Evolutionary conservation across 2,329 filamentous ascomycete species (phyloP), one percentile per base, ranked within the genome.

Genomic region (Uncinocarpus reesii): DNA sequence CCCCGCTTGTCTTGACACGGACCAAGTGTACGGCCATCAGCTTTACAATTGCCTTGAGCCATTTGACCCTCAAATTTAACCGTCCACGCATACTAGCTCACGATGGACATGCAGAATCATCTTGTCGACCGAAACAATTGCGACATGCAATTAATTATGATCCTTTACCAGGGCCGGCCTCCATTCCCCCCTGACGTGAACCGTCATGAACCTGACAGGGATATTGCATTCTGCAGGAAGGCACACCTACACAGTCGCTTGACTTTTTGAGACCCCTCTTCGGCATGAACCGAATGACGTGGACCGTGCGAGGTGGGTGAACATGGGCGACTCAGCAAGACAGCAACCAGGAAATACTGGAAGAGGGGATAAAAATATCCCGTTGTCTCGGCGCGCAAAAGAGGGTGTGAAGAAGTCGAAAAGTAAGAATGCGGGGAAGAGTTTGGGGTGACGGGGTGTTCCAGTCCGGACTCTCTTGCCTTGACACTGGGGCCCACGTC

Each of bases 271-370:
- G 13, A 34, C 4, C 32, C 34, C 20, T 31, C 23, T 29, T 46
- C 43, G 43, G 43, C 24, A 46, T 38, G 43, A 37, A 37, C 43
- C 34, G 43, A 46, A 24, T 34, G 34, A 21, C 43, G 16, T 46
- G 34, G 43, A 34, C 43, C 32, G 32, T 29, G 43, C 24, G 42
- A 26, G 18, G 29, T 44, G 29, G 21, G 16, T 34, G 18, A 16
- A 44, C 28, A 26, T 16, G 21, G 6, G 29, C n/a, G 29, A 35
- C 35, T 44, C 42, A 18, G 15, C n/a, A 26, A 11, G 5, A 10
- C 16, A 28, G n/a, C 2, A 13, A 21, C 20, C 3, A 10, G 15
- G 11, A 32, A 4, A 11, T 32, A 8, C 18, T 20, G 24, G 32
- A 32, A 11, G 26, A n/a, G 20, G 21, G 16, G 2, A 26, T 11